A percentile compares a stretch with the other conserved stretches of the same genome.
phyloP scores from a whole-genome alignment of 2,329 filamentous ascomycete species.

The Tolypocladium endophyticum region DNA sequence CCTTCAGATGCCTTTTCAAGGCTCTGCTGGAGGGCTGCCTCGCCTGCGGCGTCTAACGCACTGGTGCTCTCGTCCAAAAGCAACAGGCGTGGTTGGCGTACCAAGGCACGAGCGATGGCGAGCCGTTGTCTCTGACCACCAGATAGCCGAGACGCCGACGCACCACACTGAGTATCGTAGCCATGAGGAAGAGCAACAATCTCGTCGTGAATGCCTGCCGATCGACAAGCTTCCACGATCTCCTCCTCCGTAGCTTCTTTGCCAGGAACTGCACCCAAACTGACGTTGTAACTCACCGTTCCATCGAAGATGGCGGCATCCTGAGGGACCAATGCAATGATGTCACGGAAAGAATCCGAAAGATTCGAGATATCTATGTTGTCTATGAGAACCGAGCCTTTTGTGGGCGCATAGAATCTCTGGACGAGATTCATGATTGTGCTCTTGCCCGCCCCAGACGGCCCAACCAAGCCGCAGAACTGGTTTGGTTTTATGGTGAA shows the following conservation, averaged over 20 bases:
- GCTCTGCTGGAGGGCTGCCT: slow-evolving; percentile 54
- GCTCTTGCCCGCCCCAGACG: slow-evolving; percentile 35
- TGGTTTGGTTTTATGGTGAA: too few relatives aligned
- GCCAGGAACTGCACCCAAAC: slow-evolving; percentile 37
- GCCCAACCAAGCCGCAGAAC: slow-evolving; percentile 26
- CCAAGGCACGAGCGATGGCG: slow-evolving; percentile 65
- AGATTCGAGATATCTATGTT: slow-evolving; percentile 22
- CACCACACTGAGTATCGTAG: slow-evolving; percentile 56
- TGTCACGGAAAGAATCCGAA: slow-evolving; percentile 26
- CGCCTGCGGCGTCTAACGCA: slow-evolving; percentile 62
- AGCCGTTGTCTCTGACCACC: slow-evolving; percentile 73
- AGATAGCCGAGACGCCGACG: slow-evolving; percentile 61
- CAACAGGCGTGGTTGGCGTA: slow-evolving; percentile 60
- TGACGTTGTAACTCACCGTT: slow-evolving; percentile 36
- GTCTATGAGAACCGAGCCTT: slow-evolving; percentile 41
- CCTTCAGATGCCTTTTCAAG: slow-evolving; percentile 45
- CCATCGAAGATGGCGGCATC: slow-evolving; percentile 40
- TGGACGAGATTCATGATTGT: slow-evolving; percentile 37
- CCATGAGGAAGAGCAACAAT: slow-evolving; percentile 52
- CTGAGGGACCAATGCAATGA: slow-evolving; percentile 39
- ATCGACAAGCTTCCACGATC: slow-evolving; percentile 48
- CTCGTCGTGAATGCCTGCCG: slow-evolving; percentile 59
- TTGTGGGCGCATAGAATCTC: slow-evolving; percentile 40
- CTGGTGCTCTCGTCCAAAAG: slow-evolving; percentile 76
- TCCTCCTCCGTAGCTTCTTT: slow-evolving; percentile 40